Evolutionary conservation across 768 basidiomycete genomes (phyloP), one percentile per base, ranked within the genome.

Genomic region (Trametes cingulata): DNA sequence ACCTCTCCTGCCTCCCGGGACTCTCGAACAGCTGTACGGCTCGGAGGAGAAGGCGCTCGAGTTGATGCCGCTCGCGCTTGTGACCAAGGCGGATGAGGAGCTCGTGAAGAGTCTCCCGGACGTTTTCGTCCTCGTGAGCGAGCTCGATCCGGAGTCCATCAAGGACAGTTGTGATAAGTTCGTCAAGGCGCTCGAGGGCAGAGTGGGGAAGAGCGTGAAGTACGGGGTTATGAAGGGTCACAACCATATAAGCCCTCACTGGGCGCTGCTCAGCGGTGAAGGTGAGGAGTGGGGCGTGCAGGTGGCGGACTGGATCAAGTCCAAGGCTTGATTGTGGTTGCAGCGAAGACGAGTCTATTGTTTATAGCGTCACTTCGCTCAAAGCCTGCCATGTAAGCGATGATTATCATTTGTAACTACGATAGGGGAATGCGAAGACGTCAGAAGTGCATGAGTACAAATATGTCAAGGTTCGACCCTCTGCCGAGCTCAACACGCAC

Each of bases 211-310:
- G 56, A 52, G 67, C 22, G 69, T 78, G 12, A 67, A 65, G 61
- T 73, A 72, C 43, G 65, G 82, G 17, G 66, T 82, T 12, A 62
- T 69, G 66, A 67, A 68, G 58, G 82, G 81, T 0, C 87, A 90
- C 62, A 88, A 88, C 68, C 87, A 88, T 64, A 73, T 88, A 56
- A 88, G 86, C 59, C 65, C 78, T 14, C 77, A 79, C 49, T 78
- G 75, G 74, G 78, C 77, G 14, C 65, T 86, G 57, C 69, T 75
- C 3, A 80, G 78, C 2, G 86, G 86, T 1, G 70, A 82, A 64
- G 87, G 83, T 17, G 87, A 88, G 65, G 76, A 81, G 33, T 88
- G 87, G 86, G 86, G 76, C 1, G 73, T 80, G 56, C 78, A 83
- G 17, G 78, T 81, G 1, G 61, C 52, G 15, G 61, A 56, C 13